phyloP scores from a whole-genome alignment of 495 filamentous ascomycete genomes.

The Aspergillus hancockii region DNA sequence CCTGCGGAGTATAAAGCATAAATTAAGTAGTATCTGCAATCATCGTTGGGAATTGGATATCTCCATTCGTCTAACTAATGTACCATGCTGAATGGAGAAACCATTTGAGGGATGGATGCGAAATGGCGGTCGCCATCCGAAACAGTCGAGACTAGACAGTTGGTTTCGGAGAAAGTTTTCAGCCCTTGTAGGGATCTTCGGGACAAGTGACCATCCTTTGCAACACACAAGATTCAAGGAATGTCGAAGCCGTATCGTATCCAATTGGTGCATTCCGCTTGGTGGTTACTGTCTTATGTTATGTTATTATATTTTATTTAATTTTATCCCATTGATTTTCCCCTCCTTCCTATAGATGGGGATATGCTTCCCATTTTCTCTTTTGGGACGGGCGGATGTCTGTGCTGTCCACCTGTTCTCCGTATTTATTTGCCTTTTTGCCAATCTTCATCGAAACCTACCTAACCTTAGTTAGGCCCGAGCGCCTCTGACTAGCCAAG shows the following conservation, averaged over 20 bases:
- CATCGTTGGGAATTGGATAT: slow-evolving; percentile 1
- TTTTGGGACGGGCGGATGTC: neutral
- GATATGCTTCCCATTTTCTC: neutral
- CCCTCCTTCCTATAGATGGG: neutral
- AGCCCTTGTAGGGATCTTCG: slow-evolving; percentile 17
- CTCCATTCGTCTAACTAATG: slow-evolving; percentile 9
- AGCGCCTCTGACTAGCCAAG: slow-evolving; percentile 12
- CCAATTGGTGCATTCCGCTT: neutral
- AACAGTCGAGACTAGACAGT: slow-evolving; percentile 8
- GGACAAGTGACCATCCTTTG: neutral
- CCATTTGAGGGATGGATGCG: neutral
- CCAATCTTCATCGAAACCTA: neutral
- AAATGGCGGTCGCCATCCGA: slow-evolving; percentile 23
- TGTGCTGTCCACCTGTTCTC: slow-evolving; percentile 8
- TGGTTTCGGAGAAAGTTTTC: slow-evolving; percentile 15
- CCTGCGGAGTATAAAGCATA: slow-evolving; percentile 1
- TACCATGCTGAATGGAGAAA: slow-evolving; percentile 16
- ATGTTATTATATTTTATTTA: neutral
- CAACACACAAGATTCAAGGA: neutral
- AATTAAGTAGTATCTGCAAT: slow-evolving; percentile 4
- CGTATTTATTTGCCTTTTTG: neutral
- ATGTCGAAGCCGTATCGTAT: neutral
- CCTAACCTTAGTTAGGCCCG: slow-evolving; percentile 20
- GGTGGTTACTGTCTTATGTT: neutral
- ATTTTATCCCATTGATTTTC: slow-evolving; percentile 3